These are phyloP conservation scores for Scenedesmus sp. DNA, from an alignment of 163 green algal genomes.

Conservation along the genomic window DNA sequence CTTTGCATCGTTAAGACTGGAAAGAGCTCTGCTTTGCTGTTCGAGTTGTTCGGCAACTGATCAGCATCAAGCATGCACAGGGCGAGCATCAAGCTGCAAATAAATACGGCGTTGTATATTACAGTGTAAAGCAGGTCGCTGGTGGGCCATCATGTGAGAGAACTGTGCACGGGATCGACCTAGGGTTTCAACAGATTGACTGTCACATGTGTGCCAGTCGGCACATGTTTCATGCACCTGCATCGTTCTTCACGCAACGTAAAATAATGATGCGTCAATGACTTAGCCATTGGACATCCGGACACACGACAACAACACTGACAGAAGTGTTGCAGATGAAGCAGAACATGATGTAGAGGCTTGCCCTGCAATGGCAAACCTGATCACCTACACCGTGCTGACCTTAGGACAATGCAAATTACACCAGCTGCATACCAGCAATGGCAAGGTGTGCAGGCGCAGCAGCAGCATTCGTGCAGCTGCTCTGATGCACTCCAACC, in stretches of 20 bases:
- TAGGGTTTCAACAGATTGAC: neutral
- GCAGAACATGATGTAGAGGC: neutral
- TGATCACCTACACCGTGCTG: constrained; percentile 78
- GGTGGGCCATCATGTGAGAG: neutral
- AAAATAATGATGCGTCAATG: neutral
- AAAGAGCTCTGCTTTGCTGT: neutral
- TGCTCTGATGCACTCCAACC: neutral
- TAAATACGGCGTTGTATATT: neutral
- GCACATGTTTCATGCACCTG: neutral
- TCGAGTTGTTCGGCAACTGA: neutral
- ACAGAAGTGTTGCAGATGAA: neutral
- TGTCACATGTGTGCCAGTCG: neutral
- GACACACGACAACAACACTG: neutral
- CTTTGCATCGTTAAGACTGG: neutral
- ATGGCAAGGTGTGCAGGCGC: constrained; percentile 71
- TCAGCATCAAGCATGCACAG: neutral
- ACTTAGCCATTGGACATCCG: neutral
- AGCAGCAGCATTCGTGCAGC: neutral
- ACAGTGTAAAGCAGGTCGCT: neutral
- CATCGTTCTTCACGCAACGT: too few species aligned
- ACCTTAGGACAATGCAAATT: constrained; percentile 74
- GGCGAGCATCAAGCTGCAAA: neutral
- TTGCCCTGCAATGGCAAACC: neutral
- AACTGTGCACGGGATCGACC: neutral
- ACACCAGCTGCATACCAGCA: constrained; percentile 79